Evolutionary conservation across 169 alveolate genomes (phyloP), one percentile per base, ranked within the genome.

Genomic region (Cryptosporidium tyzzeri): DNA sequence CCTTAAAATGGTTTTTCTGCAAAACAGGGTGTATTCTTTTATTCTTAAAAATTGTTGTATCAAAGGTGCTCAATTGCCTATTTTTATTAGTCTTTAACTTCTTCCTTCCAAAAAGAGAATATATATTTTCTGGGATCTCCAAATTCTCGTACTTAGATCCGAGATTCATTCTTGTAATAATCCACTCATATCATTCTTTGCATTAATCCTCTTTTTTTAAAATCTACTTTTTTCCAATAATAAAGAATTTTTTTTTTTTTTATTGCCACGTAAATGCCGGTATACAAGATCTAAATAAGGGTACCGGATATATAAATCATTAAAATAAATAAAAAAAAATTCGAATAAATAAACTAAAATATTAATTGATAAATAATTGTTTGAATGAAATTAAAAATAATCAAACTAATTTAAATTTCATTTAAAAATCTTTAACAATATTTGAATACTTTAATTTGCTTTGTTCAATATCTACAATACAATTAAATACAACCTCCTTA

Each of bases 391-490:
- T n/a, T 5, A n/a, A 21, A 55, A 55, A 9, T 23, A 23, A 55
- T 14, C 55, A 48, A 48, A 3, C 21, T 18, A 62, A 3, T 8
- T 29, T 62, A 7, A 41, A 41, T 23, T 14, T 44, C 10, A 62
- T 4, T 33, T 61, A 80, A 80, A 80, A 62, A 39, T 80, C 75
- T 33, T 21, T 80, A 26, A 48, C 61, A 41, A 80, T 62, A 41
- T 59, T 45, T 33, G 89, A 37, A 31, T 80, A 80, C 37, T 80
- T 80, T n/a, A 62, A 65, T 41, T 50, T 59, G 50, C 89, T 80
- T 80, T 80, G 69, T 23, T 80, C 89, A 80, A 80, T 80, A 61
- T 80, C 75, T 18, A 80, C 70, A 29, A 65, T 62, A 55, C 89
- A 80, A 31, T 62, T 80, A 59, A 80, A 80, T n/a, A 65, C 10